Percentiles rank a stretch among this genome's conserved stretches.
Conservation (phyloP, 2,329 filamentous ascomycete species). For the Penicillium sp. region DNA sequence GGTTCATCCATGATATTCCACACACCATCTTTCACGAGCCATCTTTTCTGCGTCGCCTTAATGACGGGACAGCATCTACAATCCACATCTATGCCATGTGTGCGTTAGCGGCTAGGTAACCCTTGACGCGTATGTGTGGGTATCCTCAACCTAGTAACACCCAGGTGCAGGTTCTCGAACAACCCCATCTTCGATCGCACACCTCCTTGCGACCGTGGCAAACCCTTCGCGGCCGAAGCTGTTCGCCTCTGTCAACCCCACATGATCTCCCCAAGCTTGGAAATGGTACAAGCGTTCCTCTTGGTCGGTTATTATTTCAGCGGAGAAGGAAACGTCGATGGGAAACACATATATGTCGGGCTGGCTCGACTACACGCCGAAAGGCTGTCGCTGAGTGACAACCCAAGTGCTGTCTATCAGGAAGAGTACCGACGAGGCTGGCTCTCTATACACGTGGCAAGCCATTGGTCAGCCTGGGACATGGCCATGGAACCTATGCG, state of each 20-base stretch:
- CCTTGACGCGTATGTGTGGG: not conserved
- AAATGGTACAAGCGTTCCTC: conserved; percentile 25
- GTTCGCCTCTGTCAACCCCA: conserved; percentile 19
- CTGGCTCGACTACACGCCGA: conserved; percentile 29
- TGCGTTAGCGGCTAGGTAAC: conserved; percentile 29
- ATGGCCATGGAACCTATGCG: conserved; percentile 25
- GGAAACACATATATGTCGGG: conserved; percentile 28
- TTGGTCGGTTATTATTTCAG: conserved; percentile 26
- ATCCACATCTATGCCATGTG: conserved; percentile 29
- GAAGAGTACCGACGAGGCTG: conserved; percentile 28
- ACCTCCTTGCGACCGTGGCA: conserved; percentile 23
- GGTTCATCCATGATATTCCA: conserved; percentile 29
- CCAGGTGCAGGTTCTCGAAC: conserved; percentile 22
- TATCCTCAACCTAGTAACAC: conserved; percentile 1
- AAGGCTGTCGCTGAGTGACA: conserved; percentile 15
- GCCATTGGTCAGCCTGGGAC: conserved; percentile 27
- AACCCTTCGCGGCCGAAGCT: conserved; percentile 20
- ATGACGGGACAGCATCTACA: conserved; percentile 23
- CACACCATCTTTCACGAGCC: conserved; percentile 30
- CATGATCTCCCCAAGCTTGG: conserved; percentile 23
- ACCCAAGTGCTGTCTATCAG: not conserved
- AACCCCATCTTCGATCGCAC: conserved; percentile 18
- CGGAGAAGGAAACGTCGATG: conserved; percentile 25
- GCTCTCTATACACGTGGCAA: conserved; percentile 28
- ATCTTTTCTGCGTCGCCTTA: conserved; percentile 25